phyloP scores from a whole-genome alignment of 352 stramenopile genomes.

The Phytopythium delawarense region DNA sequence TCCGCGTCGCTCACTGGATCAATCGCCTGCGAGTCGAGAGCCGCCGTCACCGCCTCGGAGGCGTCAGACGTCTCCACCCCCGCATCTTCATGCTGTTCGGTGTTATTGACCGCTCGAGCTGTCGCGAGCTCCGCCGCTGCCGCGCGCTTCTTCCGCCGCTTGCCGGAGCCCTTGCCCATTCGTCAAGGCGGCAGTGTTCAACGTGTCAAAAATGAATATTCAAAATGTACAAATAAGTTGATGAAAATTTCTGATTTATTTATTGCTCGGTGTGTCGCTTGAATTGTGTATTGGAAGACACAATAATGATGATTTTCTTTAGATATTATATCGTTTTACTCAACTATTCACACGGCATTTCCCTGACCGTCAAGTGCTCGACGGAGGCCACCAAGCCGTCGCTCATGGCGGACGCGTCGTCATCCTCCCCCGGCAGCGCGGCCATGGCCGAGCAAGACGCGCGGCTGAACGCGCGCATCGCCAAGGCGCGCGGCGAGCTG shows the following conservation, averaged over 20 bases:
- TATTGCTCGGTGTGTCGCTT: too few relatives aligned
- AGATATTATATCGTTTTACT: neutral
- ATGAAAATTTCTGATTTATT: too few relatives aligned
- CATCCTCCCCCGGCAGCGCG: neutral
- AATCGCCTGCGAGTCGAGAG: neutral
- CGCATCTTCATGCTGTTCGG: neutral
- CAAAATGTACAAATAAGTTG: too few relatives aligned
- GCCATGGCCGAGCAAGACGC: slow-evolving; percentile 32
- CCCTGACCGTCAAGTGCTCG: neutral
- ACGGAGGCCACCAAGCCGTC: neutral
- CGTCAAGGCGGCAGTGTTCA: too few relatives aligned
- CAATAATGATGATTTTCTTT: too few relatives aligned
- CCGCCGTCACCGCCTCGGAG: neutral
- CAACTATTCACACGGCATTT: neutral
- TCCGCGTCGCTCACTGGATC: neutral
- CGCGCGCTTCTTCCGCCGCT: neutral
- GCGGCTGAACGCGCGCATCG: slow-evolving; percentile 48
- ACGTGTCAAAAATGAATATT: too few relatives aligned
- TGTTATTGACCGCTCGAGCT: neutral
- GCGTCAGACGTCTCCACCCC: neutral
- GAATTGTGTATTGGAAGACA: too few relatives aligned
- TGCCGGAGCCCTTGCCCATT: slow-evolving; percentile 1
- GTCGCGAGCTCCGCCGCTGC: neutral
- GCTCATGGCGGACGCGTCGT: neutral
- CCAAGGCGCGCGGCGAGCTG: slow-evolving; percentile 46